phyloP scores from a whole-genome alignment of 179 eudicot genomes.

The Corrigiola litoralis region DNA sequence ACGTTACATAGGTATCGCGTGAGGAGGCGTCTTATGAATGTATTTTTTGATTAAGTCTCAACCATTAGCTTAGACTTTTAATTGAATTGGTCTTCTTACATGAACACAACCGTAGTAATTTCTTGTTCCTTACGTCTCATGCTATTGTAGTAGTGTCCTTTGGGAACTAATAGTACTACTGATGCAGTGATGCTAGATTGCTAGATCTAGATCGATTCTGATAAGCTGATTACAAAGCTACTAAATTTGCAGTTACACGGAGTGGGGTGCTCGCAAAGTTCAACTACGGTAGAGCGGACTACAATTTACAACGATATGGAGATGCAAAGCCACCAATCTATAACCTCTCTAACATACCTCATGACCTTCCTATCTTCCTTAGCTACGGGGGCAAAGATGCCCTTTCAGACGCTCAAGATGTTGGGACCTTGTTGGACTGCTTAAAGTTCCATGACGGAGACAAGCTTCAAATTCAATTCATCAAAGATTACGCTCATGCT shows the following conservation, averaged over 20 bases:
- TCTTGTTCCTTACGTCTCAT: too few relatives aligned
- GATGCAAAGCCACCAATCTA: conserved; percentile 49
- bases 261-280: conserved; percentile 45
- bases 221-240: too few relatives aligned
- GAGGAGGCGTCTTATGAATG: too few relatives aligned
- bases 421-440: conserved; percentile 38
- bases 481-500: conserved; percentile 58
- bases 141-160: too few relatives aligned
- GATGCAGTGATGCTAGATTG: too few relatives aligned
- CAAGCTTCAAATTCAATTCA: conserved; percentile 44
- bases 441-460: conserved; percentile 51
- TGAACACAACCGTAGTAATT: too few relatives aligned
- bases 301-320: conserved; percentile 52
- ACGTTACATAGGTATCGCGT: too few relatives aligned
- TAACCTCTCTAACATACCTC: conserved; percentile 50
- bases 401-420: conserved; percentile 47
- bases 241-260: conserved; percentile 42
- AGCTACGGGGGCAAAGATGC: conserved; percentile 68
- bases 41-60: too few relatives aligned
- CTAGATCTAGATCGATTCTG: background rate
- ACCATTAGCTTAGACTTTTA: too few relatives aligned
- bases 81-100: too few relatives aligned
- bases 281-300: conserved; percentile 43
- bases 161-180: too few relatives aligned
- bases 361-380: conserved; percentile 46